phyloP scores from a whole-genome alignment of 352 stramenopile genomes.

The Phytopythium aichiense region DNA sequence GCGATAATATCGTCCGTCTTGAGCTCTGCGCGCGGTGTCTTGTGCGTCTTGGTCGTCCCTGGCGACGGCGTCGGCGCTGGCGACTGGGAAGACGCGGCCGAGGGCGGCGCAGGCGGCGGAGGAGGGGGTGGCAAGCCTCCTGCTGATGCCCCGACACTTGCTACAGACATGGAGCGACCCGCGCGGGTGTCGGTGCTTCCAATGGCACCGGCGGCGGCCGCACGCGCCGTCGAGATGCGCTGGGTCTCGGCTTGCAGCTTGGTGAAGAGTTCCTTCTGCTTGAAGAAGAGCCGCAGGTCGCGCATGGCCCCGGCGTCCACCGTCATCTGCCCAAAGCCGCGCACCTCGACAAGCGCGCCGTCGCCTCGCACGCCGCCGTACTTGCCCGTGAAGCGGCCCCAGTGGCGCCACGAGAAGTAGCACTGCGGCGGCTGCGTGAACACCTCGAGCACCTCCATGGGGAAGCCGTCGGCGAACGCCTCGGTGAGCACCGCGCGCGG shows the following conservation, averaged over 20 bases:
- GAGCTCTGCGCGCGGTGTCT: background rate
- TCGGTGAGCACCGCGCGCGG: constrained; percentile 50
- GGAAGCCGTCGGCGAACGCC: constrained; percentile 70
- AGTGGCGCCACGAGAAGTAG: constrained; percentile 81
- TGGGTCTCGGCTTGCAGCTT: constrained; percentile 32
- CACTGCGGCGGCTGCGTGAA: constrained; percentile 73
- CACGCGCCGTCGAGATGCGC: constrained; percentile 12
- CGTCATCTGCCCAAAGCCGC: constrained; percentile 68
- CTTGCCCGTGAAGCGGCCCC: constrained; percentile 64
- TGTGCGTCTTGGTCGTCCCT: constrained; percentile 7
- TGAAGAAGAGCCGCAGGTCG: constrained; percentile 63
- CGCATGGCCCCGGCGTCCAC: constrained; percentile 49
- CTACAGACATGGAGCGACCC: constrained; percentile 5
- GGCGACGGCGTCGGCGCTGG: constrained; percentile 1
- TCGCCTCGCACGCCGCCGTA: constrained; percentile 64
- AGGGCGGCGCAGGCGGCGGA: background rate
- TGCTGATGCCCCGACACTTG: background rate
- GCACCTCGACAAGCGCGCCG: constrained; percentile 50
- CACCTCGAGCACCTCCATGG: constrained; percentile 75
- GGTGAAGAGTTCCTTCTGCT: constrained; percentile 52
- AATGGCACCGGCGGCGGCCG: constrained; percentile 17
- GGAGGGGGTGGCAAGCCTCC: background rate
- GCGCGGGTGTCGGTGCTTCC: constrained; percentile 4
- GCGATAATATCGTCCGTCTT: constrained; percentile 47
- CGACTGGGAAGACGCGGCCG: constrained; percentile 1